Conservation (phyloP, 352 stramenopile species). For the Pythium utonaiense region DNA sequence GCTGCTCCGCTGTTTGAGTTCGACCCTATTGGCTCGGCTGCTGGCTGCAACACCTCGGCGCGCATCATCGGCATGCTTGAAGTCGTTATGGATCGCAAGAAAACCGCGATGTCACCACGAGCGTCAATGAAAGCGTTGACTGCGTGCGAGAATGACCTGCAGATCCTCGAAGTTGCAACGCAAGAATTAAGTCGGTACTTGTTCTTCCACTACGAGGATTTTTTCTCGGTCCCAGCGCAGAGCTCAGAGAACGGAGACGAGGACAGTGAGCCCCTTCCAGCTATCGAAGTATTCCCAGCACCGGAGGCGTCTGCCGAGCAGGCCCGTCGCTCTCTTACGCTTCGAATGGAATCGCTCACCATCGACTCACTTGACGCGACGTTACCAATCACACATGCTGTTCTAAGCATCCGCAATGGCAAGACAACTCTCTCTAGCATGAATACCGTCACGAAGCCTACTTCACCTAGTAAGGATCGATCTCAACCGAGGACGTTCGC, state of each 20-base stretch:
- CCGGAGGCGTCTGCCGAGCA: background rate
- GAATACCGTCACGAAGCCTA: constrained; percentile 12
- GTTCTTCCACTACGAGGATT: constrained; percentile 70
- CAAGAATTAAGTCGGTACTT: constrained; percentile 69
- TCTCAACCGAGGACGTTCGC: constrained; percentile 4
- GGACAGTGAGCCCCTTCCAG: background rate
- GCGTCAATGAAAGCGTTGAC: background rate
- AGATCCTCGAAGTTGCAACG: constrained; percentile 59
- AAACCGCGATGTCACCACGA: constrained; percentile 3
- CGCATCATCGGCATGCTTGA: constrained; percentile 64
- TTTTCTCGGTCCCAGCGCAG: constrained; percentile 42
- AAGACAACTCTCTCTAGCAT: constrained; percentile 22
- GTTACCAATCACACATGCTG: constrained; percentile 9
- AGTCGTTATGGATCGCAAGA: constrained; percentile 39
- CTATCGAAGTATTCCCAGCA: constrained; percentile 22
- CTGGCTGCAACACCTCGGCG: constrained; percentile 16
- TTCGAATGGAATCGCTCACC: constrained; percentile 8
- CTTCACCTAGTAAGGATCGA: constrained; percentile 25
- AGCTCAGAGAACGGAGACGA: background rate
- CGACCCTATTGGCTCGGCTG: constrained; percentile 29
- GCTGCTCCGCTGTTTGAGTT: constrained; percentile 45
- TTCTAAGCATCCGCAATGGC: constrained; percentile 31
- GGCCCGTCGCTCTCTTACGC: background rate
- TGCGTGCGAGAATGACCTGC: constrained; percentile 49
- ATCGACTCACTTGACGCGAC: constrained; percentile 1